phyloP scores from a whole-genome alignment of 1,139 yeast genomes.

The Debaryomyces sp. region DNA sequence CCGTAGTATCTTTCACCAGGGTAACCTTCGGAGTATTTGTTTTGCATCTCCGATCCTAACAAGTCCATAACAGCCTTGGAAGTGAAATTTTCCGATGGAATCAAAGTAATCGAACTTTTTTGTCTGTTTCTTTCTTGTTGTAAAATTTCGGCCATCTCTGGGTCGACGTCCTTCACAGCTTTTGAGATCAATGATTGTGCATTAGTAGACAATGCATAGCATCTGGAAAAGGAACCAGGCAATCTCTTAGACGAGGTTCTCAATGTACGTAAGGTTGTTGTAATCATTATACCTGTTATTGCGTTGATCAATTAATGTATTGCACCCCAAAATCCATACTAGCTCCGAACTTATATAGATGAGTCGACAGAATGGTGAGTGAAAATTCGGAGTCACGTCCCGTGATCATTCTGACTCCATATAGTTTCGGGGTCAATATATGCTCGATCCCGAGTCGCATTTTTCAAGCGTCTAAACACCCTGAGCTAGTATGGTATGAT shows the following conservation, averaged over 20 bases:
- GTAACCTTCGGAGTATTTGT: constrained; percentile 98
- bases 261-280: constrained; percentile 25
- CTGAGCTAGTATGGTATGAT: constrained; percentile 11
- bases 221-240: constrained; percentile 19
- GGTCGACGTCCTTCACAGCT: constrained; percentile 70
- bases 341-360: background rate
- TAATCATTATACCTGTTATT: constrained; percentile 17
- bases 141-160: constrained; percentile 81
- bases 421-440: background rate
- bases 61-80: constrained; percentile 93
- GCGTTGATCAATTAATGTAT: background rate
- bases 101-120: constrained; percentile 84
- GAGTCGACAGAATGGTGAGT: background rate
- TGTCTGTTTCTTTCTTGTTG: constrained; percentile 79
- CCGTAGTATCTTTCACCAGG: constrained; percentile 98
- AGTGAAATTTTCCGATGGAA: constrained; percentile 94
- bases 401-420: background rate
- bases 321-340: background rate
- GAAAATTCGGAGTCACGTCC: constrained; percentile 2
- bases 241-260: constrained; percentile 19
- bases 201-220: constrained; percentile 51
- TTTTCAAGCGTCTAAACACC: background rate
- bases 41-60: constrained; percentile 94
- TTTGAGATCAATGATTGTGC: constrained; percentile 62
- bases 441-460: background rate